These are phyloP conservation scores for Beauveria sp. DNA, from an alignment of 2,329 filamentous ascomycete genomes.

Conservation along the genomic window DNA sequence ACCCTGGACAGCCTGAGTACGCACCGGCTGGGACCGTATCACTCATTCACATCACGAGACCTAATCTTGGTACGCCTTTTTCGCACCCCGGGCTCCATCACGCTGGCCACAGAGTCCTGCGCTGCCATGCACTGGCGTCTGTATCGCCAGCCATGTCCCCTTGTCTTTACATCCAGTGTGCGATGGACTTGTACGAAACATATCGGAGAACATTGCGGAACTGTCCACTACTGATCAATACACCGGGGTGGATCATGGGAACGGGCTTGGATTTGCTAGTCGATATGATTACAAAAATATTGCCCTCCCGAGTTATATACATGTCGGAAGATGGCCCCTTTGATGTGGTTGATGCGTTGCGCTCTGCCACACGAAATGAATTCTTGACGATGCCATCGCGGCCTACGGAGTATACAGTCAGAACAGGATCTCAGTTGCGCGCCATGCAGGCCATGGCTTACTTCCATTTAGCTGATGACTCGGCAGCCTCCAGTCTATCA, in stretches of 20 bases:
- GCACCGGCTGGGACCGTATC: conserved; percentile 62
- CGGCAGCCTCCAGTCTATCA: background rate
- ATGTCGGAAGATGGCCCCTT: conserved; percentile 57
- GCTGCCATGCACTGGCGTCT: conserved; percentile 60
- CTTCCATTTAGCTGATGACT: conserved; percentile 46
- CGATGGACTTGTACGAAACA: conserved; percentile 51
- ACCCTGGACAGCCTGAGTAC: conserved; percentile 72
- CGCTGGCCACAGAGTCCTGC: conserved; percentile 34
- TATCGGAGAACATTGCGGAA: conserved; percentile 42
- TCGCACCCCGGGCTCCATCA: conserved; percentile 43
- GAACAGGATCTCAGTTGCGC: conserved; percentile 58
- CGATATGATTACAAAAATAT: conserved; percentile 45
- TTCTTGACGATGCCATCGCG: conserved; percentile 54
- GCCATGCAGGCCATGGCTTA: conserved; percentile 77
- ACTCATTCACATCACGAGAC: conserved; percentile 50
- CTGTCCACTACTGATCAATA: conserved; percentile 62
- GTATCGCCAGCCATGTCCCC: conserved; percentile 59
- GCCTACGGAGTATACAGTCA: conserved; percentile 43
- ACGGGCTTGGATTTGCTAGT: conserved; percentile 59
- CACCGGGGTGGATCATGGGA: conserved; percentile 65
- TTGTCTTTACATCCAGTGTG: conserved; percentile 58
- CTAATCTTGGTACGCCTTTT: conserved; percentile 61
- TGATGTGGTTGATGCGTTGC: conserved; percentile 48
- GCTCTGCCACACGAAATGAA: conserved; percentile 32
- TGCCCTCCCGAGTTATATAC: conserved; percentile 57